Base-by-base conservation (phyloP, 2,329 filamentous ascomycete species). In the Cercospora berteroae region DNA sequence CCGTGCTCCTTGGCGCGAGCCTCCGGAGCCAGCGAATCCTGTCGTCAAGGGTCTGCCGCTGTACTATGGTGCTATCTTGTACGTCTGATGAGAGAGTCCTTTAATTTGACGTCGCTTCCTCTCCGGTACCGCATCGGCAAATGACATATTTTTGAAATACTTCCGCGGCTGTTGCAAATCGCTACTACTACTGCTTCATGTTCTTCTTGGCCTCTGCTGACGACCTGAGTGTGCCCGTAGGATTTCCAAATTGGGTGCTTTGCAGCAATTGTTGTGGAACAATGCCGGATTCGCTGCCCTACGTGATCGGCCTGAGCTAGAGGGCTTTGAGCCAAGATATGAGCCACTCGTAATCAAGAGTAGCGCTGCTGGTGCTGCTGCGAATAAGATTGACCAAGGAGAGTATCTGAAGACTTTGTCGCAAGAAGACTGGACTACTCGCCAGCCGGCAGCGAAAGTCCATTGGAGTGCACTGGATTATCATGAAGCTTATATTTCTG, bases 401-500 rank as follows among this genome's bases (percentile, higher is more conserved):
- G 31, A 57, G 9, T 50, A 61, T 18, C 33, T 67, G 16, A 64
- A 48, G 31, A 36, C 29, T 55, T 50, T 73, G 44, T 57, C 64
- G 3, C 36, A 55, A 8, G 70, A 72, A 50, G 66, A 70, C 57
- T 71, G 67, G 66, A 18, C 48, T 8, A n/a, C 58, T 6, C 76
- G 77, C 44, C 69, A 65, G 13, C 74, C 72, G 12, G 58, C 66
- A 0, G 52, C 66, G 20, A 69, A 69, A 4, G 63, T 71, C 6
- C 67, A 79, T 77, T 77, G 77, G 72, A 90, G 90, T 3, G 86
- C 88, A 25, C 84, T 86, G 12, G 92, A 97, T 80, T 97, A 93
- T 77, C 89, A 93, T 76, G 85, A 86, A 61, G 85, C 91, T 48
- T 96, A 94, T 81, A 85, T 84, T 69, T 87, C 87, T 5, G 90